phyloP scores from a whole-genome alignment of 2,329 filamentous ascomycete genomes.

The Fusarium albosuccineum region DNA sequence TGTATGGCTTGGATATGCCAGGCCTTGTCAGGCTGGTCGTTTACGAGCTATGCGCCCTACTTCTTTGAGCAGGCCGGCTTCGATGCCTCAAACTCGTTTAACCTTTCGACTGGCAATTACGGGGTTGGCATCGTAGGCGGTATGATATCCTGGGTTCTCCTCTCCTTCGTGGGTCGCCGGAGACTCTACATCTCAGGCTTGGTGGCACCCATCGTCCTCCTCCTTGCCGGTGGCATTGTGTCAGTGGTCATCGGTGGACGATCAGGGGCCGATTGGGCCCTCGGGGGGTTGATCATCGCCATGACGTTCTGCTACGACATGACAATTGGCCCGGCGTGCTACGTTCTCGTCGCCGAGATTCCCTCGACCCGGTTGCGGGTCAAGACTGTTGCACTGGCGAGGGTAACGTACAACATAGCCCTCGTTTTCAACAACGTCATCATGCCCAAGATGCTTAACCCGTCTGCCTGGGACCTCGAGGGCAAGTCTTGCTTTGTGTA shows the following conservation, averaged over 20 bases:
- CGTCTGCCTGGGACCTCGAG: conserved; percentile 43
- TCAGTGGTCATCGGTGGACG: conserved; percentile 47
- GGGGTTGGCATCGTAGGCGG: conserved; percentile 57
- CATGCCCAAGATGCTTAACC: conserved; percentile 47
- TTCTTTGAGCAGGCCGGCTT: conserved; percentile 60
- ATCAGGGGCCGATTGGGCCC: conserved; percentile 48
- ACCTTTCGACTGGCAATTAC: conserved; percentile 55
- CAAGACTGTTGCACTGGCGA: conserved; percentile 56
- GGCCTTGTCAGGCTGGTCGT: conserved; percentile 41
- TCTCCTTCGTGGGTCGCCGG: conserved; percentile 56
- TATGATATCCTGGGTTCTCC: conserved; percentile 56
- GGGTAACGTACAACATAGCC: conserved; percentile 44
- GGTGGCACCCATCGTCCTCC: conserved; percentile 44
- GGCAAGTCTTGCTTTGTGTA: conserved; percentile 46
- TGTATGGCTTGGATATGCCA: conserved; percentile 46
- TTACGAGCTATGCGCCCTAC: conserved; percentile 49
- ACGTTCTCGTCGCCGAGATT: conserved; percentile 56
- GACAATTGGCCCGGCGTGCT: conserved; percentile 43
- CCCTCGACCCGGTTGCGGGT: conserved; percentile 55
- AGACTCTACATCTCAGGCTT: conserved; percentile 56
- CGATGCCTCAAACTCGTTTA: conserved; percentile 52
- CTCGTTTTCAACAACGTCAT: conserved; percentile 45
- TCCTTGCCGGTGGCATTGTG: conserved; percentile 56
- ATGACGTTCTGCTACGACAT: conserved; percentile 56
- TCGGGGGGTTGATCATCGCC: conserved; percentile 55